Base-by-base conservation (phyloP, 2,329 filamentous ascomycete species). In the Sclerotinia sclerotiorum region DNA sequence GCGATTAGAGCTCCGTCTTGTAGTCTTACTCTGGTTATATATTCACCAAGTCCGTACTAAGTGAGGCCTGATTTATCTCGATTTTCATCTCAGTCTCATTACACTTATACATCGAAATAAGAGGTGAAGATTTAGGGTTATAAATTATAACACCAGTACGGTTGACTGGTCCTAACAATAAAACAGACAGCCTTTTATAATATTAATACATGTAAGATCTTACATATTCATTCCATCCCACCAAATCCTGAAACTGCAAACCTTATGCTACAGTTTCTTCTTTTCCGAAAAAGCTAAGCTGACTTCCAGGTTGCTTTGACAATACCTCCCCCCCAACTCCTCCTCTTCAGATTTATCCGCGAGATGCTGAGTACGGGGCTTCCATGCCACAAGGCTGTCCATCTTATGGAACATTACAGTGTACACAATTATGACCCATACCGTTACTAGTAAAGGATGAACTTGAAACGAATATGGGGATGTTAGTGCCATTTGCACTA, bases 211-310 rank as follows among this genome's bases (percentile, higher is more conserved):
- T 85, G 82, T 71, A n/a, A n/a, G n/a, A n/a, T n/a, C n/a, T n/a
- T n/a, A 81, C 85, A 69, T 84, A 86, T 65, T 82, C 86, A 70
- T 81, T 86, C 1, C 72, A 81, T 0, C 79, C 82, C 19, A 81
- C 89, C 7, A 83, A 77, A 0, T 71, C 76, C 1, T 85, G 86
- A 0, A 80, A 88, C 68, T 82, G 84, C 0, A 70, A 21, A 88
- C 84, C 0, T 74, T 89, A 29, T 88, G 85, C 0, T 88, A 89
- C 77, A 88, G 88, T 68, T 77, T 89, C 1, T 87, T 81, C 70
- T 76, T 80, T 15, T 76, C 78, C 2, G n/a, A 74, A 77, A 29
- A 77, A 79, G 5, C 73, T 77, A n/a, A 79, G 13, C 10, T 13
- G 19, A 7, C 10, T 27, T n/a, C n/a, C n/a, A n/a, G n/a, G n/a